Evolutionary conservation across 1,139 yeast species (phyloP).

Genomic region (Yamadazyma songkhlaensis): DNA sequence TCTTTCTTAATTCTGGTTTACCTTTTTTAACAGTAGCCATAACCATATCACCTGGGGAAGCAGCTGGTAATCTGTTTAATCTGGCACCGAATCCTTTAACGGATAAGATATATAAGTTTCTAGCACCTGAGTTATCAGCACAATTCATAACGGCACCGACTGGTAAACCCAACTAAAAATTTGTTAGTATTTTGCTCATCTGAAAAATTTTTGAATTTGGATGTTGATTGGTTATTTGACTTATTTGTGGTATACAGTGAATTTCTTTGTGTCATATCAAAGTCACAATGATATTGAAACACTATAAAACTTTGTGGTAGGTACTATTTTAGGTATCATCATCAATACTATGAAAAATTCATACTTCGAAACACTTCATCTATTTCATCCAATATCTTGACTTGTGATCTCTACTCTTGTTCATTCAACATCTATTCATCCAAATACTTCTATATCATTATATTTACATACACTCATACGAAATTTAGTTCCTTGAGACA

Average conservation of each 20-base stretch:
- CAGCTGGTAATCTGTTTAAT: constrained; percentile 99
- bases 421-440: constrained; percentile 1
- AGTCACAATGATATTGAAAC: no score
- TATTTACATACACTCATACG: constrained; percentile 89
- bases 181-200: constrained; percentile 18
- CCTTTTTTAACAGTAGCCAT: constrained; percentile 99
- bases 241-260: no score
- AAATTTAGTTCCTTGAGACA: constrained; percentile 97
- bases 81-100: constrained; percentile 99
- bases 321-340: no score
- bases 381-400: neutral
- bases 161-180: constrained; percentile 84
- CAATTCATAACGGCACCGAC: constrained; percentile 99
- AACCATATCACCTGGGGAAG: constrained; percentile 99
- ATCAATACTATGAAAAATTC: neutral
- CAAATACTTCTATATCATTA: neutral
- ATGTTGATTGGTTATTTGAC: neutral
- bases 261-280: no score
- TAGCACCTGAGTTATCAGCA: constrained; percentile 99
- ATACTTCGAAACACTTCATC: neutral
- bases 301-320: no score
- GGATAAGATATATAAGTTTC: constrained; percentile 98
- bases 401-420: neutral
- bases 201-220: neutral
- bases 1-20: constrained; percentile 99